phyloP scores from a whole-genome alignment of 345 rosid species.

The Heritiera littoralis region DNA sequence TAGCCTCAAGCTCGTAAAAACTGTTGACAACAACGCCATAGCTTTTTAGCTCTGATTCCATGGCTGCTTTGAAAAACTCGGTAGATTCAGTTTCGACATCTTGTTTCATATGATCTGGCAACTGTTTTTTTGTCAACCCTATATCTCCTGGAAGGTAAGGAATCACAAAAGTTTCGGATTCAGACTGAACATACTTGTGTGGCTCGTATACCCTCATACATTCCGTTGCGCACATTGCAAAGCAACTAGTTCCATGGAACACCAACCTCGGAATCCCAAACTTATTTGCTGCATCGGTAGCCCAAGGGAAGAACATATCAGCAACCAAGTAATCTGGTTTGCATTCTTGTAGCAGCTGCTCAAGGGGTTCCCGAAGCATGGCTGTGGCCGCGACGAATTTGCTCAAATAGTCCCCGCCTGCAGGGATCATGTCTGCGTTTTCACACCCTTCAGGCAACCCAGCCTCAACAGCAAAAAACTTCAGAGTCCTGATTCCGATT shows the following conservation, averaged over 20 bases:
- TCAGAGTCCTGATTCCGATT: not conserved
- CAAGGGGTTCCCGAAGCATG: conserved; percentile 47
- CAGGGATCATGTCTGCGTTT: conserved; percentile 31
- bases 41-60: conserved; percentile 52
- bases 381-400: conserved; percentile 38
- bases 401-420: not conserved
- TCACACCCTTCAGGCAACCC: conserved; percentile 53
- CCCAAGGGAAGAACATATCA: conserved; percentile 63
- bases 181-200: conserved; percentile 39
- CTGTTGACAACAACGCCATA: conserved; percentile 67
- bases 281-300: conserved; percentile 48
- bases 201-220: conserved; percentile 46
- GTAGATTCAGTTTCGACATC: not conserved
- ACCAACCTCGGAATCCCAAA: conserved; percentile 54
- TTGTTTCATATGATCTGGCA: not conserved
- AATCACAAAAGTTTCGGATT: conserved; percentile 44
- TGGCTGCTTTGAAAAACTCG: not conserved
- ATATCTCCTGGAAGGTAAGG: conserved; percentile 58
- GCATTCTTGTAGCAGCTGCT: conserved; percentile 36
- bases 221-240: conserved; percentile 36
- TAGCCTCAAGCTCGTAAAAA: conserved; percentile 71
- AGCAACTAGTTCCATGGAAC: conserved; percentile 52
- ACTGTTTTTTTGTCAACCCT: conserved; percentile 29
- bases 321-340: conserved; percentile 58
- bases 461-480: conserved; percentile 8